Percentiles rank a stretch among this genome's conserved stretches.
Evolutionary conservation across 306 rosid genomes (phyloP).

Genomic region (Vicia faba): DNA sequence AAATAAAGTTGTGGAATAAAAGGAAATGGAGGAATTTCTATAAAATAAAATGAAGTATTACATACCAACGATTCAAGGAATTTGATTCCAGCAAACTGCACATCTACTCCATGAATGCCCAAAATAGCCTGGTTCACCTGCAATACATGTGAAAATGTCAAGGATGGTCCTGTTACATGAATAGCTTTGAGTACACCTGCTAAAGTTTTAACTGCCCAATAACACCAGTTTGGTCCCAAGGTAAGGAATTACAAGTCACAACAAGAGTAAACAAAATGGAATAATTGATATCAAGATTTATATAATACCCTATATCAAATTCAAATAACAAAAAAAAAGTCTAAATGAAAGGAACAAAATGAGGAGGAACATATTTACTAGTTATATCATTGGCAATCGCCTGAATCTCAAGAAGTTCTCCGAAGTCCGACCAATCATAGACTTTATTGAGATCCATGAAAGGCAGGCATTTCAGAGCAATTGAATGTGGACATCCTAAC

Average conservation of each 20-base stretch:
- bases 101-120: slow-evolving; percentile 78
- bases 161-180: background rate
- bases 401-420: background rate
- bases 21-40: slow-evolving; percentile 20
- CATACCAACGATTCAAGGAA: slow-evolving; percentile 84
- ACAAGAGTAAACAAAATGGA: background rate
- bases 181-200: background rate
- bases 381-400: background rate
- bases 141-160: slow-evolving; percentile 38
- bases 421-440: slow-evolving; percentile 9
- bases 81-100: slow-evolving; percentile 83
- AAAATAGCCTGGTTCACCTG: slow-evolving; percentile 88
- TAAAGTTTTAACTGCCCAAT: background rate
- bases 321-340: background rate
- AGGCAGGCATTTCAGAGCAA: slow-evolving; percentile 19
- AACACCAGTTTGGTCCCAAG: background rate
- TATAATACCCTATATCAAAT: background rate
- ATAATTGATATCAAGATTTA: background rate
- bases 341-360: background rate
- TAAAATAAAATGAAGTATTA: slow-evolving; percentile 31
- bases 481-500: slow-evolving; percentile 14
- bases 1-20: slow-evolving; percentile 28
- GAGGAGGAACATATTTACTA: background rate
- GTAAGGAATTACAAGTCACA: background rate
- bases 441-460: slow-evolving; percentile 6